Evolutionary conservation across 2,329 filamentous ascomycete species (phyloP).

Genomic region (Colletotrichum sp.): DNA sequence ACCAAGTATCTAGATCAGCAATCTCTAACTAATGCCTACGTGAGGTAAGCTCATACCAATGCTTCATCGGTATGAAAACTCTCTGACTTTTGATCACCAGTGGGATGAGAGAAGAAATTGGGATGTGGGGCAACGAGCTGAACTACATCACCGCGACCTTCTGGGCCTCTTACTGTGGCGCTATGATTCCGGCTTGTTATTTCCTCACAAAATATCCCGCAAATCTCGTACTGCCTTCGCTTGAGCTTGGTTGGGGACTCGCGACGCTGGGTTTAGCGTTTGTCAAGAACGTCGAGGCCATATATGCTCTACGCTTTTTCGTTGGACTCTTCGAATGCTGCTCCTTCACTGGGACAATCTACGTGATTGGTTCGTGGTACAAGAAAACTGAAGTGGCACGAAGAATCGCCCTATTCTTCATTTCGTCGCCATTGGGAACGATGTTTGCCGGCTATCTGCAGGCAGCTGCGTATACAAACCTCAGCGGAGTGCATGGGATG

Average conservation of each 20-base stretch:
- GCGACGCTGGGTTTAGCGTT: not conserved
- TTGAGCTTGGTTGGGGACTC: not conserved
- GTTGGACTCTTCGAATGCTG: not conserved
- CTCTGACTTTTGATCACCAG: not conserved
- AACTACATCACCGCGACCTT: not conserved
- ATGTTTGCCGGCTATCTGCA: not conserved
- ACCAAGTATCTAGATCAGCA: conserved; percentile 38
- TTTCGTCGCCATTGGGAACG: not conserved
- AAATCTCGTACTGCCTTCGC: not conserved
- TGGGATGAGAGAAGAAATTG: not conserved
- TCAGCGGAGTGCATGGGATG: not conserved
- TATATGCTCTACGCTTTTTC: not conserved
- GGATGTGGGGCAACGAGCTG: not conserved
- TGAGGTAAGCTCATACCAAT: not conserved
- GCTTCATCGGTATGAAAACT: not conserved
- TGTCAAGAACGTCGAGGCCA: not conserved
- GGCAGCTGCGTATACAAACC: not conserved
- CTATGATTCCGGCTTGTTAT: not conserved
- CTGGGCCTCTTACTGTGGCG: not conserved
- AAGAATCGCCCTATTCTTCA: not conserved
- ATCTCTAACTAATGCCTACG: not conserved
- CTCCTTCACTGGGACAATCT: not conserved
- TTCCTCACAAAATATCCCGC: not conserved
- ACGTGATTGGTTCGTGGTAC: not conserved
- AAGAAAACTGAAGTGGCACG: not conserved